Conservation (phyloP, 1,139 yeast species). For the Debaryomycetaceae sp. region DNA sequence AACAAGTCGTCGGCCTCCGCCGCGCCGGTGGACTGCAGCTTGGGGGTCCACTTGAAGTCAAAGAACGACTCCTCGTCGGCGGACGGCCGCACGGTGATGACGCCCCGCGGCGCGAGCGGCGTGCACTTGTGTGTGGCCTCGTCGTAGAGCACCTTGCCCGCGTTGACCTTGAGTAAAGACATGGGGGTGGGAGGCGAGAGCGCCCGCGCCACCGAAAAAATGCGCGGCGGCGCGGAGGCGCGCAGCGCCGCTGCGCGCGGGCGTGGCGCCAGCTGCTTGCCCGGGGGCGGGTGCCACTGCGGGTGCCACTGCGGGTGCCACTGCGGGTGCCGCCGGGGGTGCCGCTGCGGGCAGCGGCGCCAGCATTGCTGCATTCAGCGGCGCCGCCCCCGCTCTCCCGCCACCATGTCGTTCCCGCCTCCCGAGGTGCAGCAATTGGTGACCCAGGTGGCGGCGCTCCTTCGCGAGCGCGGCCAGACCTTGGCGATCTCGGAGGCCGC, state of each 20-base stretch:
- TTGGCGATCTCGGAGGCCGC: constrained; percentile 83
- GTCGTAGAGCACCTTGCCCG: constrained; percentile 78
- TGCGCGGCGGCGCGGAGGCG: too few species aligned
- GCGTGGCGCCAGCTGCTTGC: too few species aligned
- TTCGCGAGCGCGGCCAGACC: constrained; percentile 53
- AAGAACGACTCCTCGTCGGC: constrained; percentile 49
- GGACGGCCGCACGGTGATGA: constrained; percentile 58
- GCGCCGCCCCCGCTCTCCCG: too few species aligned
- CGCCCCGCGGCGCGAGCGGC: constrained; percentile 76
- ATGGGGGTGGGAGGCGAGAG: not conserved
- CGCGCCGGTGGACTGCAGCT: constrained; percentile 26
- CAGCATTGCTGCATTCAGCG: too few species aligned
- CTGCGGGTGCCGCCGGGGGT: too few species aligned
- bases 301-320: too few species aligned
- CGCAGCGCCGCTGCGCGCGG: too few species aligned
- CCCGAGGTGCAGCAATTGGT: constrained; percentile 48
- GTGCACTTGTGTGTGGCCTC: constrained; percentile 67
- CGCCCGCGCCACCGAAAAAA: not conserved
- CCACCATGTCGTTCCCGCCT: constrained; percentile 63
- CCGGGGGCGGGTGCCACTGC: too few species aligned
- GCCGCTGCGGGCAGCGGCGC: too few species aligned
- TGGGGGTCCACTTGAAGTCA: constrained; percentile 43
- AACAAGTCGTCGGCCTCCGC: constrained; percentile 56
- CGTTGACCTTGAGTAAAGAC: constrained; percentile 54
- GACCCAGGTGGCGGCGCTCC: constrained; percentile 49